Base-by-base conservation (phyloP, 495 filamentous ascomycete species). In the Penicillium longicatenatum region DNA sequence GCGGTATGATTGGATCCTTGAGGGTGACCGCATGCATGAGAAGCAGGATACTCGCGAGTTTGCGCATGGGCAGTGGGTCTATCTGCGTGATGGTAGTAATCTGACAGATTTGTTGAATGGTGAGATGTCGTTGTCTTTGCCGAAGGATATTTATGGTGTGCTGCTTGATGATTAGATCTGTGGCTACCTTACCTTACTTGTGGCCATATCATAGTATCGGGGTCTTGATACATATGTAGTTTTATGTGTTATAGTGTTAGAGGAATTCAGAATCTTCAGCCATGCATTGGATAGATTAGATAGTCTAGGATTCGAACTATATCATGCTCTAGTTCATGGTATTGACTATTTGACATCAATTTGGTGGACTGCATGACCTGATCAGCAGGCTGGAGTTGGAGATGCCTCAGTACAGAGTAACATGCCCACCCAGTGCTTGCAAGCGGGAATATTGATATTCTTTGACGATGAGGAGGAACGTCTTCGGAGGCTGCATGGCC, bases 1-100 rank as follows among this genome's bases (percentile, higher is more conserved):
- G 73, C 84, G 91, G 48, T 98, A 86, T 73, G 91, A 97, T 66
- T 98, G 89, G 80, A 88, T 95, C 22, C 64, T 90, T 22, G 59
- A 78, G 35, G 84, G 84, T 31, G 90, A 92, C 57, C 78, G 80
- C 45, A 86, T 89, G 75, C 78, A 88, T 49, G 79, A 90, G 61
- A 92, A 92, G 75, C 85, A 91, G 68, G 88, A 86, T 29, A 86
- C 81, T 1, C 84, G 86, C 7, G 68, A 69, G 6, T 77, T 73
- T 54, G 62, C 62, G 24, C 69, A 71, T 54, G 76, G 73, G 33
- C 80, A 89, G 39, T 98, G 95, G 95, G 77, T 98, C 20, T 97
- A 95, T 66, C 67, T 94, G 19, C 76, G 91, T 21, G 92, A 97
- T 71, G 89, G 86, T 11, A 81, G 82, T 14, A 90, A 87, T 35